Base-by-base conservation (phyloP, 1,284 basidiomycete genomes). In the Phellinidium pouzarii region DNA sequence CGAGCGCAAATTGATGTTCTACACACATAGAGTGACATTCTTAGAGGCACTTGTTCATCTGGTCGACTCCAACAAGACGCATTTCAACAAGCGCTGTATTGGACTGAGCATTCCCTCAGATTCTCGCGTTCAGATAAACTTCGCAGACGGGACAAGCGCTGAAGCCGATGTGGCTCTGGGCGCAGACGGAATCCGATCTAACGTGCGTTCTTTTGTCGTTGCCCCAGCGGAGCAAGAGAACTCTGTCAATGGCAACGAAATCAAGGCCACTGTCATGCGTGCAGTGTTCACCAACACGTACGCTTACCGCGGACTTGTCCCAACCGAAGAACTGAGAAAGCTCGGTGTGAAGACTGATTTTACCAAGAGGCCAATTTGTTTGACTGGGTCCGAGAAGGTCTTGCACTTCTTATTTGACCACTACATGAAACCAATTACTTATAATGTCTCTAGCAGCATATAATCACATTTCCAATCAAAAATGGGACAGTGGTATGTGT, bases 381-480 rank as follows among this genome's bases (percentile, higher is more conserved):
- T 74, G 59, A 56, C 71, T 48, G 76, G 75, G 1, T 60, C 65
- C 11, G 64, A 68, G 43, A 74, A 72, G 66, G 78, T 77, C 46
- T 44, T 61, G 42, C 3, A 34, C 31, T 41, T 20, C 3, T 46
- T 22, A 7, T 27, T 22, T 40, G 19, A 20, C 29, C 29, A 31
- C 37, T 40, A 8, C 3, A 3, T 17, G 12, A 17, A 20, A 40
- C 4, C 37, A 20, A 17, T 40, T 3, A 20, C 11, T n/a, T 3
- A 40, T 7, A 50, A 2, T 3, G 19, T 14, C 50, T 49, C 44
- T 54, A 40, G 31, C 34, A 82, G 76, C 81, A 84, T 61, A 64
- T 82, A 27, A 75, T 82, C 46, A 72, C 74, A 2, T 80, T 78
- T 60, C 77, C 79, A 0, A 77, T 84, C 54, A 68, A 73, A 59